phyloP scores from a whole-genome alignment of 768 basidiomycete genomes.

The Suillus sp. region DNA sequence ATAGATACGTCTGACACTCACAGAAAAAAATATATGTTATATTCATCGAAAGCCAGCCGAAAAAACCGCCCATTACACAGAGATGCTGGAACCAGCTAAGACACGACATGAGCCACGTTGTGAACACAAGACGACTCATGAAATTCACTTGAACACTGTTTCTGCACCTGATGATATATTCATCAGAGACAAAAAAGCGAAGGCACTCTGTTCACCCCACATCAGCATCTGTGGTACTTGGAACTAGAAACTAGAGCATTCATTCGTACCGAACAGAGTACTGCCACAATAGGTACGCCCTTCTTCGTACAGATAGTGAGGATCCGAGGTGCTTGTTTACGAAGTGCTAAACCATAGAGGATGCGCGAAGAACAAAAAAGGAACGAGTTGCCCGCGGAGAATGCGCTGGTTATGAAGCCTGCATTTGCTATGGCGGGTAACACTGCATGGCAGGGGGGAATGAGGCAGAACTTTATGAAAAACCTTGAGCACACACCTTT shows the following conservation, averaged over 20 bases:
- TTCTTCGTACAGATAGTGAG: conserved; percentile 47
- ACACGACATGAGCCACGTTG: not conserved
- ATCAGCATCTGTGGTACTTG: conserved; percentile 2
- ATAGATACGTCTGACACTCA: conserved; percentile 32
- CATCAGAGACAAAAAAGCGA: conserved; percentile 59
- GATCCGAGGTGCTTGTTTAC: conserved; percentile 50
- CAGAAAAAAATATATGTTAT: conserved; percentile 71
- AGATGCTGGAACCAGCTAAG: conserved; percentile 67
- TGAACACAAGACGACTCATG: not conserved
- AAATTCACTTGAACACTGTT: conserved; percentile 29
- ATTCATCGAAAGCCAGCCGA: conserved; percentile 65
- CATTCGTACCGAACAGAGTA: conserved; percentile 30
- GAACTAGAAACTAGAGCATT: not conserved
- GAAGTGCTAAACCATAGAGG: conserved; percentile 44
- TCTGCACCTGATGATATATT: conserved; percentile 53
- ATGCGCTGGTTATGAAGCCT: conserved; percentile 67
- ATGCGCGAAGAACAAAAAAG: conserved; percentile 53
- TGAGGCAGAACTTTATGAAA: conserved; percentile 13
- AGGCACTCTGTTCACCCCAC: conserved; percentile 36
- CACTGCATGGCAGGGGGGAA: conserved; percentile 27
- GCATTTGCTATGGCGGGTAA: conserved; percentile 73
- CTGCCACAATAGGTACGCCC: conserved; percentile 47
- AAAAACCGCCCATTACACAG: conserved; percentile 62
- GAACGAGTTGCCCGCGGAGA: conserved; percentile 70
- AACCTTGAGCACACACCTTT: conserved; percentile 39